These are phyloP conservation scores for Alectoria sarmentosa DNA, from an alignment of 495 filamentous ascomycete genomes.

Conservation along the genomic window DNA sequence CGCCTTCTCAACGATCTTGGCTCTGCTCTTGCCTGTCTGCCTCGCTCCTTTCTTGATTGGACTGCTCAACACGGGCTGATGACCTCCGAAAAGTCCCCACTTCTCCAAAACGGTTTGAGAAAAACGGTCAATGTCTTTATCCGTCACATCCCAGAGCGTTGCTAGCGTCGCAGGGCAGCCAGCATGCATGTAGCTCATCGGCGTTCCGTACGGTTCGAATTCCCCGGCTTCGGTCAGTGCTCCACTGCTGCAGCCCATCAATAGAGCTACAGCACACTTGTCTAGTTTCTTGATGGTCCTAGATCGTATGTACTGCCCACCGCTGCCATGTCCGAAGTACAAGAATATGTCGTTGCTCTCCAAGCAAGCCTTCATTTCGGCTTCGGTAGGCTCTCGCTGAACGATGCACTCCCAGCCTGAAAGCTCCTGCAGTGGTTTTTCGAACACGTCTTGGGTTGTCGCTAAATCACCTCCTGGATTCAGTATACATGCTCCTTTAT, in stretches of 20 bases:
- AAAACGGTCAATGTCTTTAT: conserved; percentile 92
- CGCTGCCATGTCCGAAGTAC: conserved; percentile 94
- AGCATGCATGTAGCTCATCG: conserved; percentile 84
- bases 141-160: conserved; percentile 96
- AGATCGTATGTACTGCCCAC: conserved; percentile 85
- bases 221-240: conserved; percentile 71
- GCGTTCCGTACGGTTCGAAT: conserved; percentile 81
- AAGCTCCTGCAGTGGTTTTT: conserved; percentile 49
- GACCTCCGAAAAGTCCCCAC: conserved; percentile 64
- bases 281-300: conserved; percentile 71
- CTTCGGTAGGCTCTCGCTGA: conserved; percentile 62
- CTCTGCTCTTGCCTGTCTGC: conserved; percentile 29
- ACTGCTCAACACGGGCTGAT: conserved; percentile 19
- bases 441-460: conserved; percentile 70
- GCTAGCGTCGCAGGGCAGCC: conserved; percentile 78
- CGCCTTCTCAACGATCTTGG: conserved; percentile 7
- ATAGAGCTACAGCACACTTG: conserved; percentile 69
- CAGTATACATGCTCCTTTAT: conserved; percentile 72
- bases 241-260: conserved; percentile 89
- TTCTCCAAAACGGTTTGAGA: conserved; percentile 65
- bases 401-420: conserved; percentile 58
- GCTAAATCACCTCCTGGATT: conserved; percentile 79
- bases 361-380: conserved; percentile 61
- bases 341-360: conserved; percentile 60
- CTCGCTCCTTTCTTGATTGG: conserved; percentile 24